A percentile compares a stretch with the other conserved stretches of the same genome.
Evolutionary conservation across 352 stramenopile species (phyloP).

Genomic region (Phytophthora pini): DNA sequence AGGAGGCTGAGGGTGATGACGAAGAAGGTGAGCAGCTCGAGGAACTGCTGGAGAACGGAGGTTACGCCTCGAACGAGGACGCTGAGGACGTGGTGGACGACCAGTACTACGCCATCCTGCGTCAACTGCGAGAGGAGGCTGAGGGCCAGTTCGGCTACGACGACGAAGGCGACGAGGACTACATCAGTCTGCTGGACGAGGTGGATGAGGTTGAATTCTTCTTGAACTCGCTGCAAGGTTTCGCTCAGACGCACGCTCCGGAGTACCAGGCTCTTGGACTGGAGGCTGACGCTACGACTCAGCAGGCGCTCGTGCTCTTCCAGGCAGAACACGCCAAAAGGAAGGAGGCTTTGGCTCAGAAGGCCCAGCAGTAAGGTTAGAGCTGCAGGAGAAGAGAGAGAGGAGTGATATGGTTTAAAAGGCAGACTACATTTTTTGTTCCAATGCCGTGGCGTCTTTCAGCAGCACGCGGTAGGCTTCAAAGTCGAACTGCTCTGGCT

Average conservation of each 20-base stretch:
- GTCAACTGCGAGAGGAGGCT: conserved; percentile 92
- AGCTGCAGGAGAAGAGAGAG: conserved; percentile 23
- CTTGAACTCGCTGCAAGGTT: conserved; percentile 87
- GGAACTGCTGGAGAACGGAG: conserved; percentile 91
- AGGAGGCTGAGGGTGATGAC: conserved; percentile 63
- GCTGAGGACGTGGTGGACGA: conserved; percentile 95
- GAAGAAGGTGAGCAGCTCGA: conserved; percentile 74
- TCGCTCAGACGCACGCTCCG: conserved; percentile 54
- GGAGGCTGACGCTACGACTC: conserved; percentile 60
- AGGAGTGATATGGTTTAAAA: conserved; percentile 37
- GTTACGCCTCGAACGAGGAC: conserved; percentile 89
- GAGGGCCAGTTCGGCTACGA: conserved; percentile 71
- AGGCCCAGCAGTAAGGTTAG: conserved; percentile 30
- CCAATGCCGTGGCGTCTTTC: conserved; percentile 26
- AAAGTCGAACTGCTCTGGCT: conserved; percentile 86
- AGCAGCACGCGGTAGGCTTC: conserved; percentile 71
- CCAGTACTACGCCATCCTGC: conserved; percentile 94
- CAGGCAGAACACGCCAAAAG: conserved; percentile 61
- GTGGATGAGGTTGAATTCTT: conserved; percentile 94
- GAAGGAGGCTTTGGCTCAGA: conserved; percentile 41
- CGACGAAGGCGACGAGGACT: conserved; percentile 94
- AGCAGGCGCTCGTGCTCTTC: conserved; percentile 70
- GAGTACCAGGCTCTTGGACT: conserved; percentile 72
- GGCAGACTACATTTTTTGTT: conserved; percentile 37
- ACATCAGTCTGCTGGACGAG: conserved; percentile 92